phyloP scores from a whole-genome alignment of 1,284 basidiomycete species.

The Irpex sp. region DNA sequence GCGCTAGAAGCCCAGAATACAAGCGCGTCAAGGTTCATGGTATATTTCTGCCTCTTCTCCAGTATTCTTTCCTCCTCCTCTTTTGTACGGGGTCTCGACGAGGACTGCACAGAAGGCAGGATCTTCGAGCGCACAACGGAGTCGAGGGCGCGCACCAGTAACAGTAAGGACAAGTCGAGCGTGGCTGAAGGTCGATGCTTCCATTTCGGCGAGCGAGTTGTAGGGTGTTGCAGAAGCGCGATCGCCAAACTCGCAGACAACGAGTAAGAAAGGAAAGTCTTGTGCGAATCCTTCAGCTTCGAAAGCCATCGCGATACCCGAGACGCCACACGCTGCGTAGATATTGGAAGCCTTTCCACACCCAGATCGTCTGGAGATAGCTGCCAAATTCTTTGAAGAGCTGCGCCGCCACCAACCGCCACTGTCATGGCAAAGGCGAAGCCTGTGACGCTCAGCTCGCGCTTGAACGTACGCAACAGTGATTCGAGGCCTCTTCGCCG shows the following conservation, averaged over 20 bases:
- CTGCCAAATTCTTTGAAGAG: slow-evolving; percentile 42
- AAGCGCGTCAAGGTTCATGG: slow-evolving; percentile 57
- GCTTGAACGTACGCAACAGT: slow-evolving; percentile 41
- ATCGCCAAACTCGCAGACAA: slow-evolving; percentile 57
- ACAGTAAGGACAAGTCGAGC: slow-evolving; percentile 62
- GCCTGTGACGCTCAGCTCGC: slow-evolving; percentile 55
- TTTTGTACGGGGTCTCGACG: slow-evolving; percentile 9
- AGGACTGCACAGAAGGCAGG: slow-evolving; percentile 24
- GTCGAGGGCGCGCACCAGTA: slow-evolving; percentile 70
- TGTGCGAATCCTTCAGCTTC: slow-evolving; percentile 35
- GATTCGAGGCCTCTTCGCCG: slow-evolving; percentile 21
- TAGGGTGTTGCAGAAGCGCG: slow-evolving; percentile 47
- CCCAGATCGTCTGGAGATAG: slow-evolving; percentile 6
- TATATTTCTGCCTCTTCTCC: slow-evolving; percentile 28
- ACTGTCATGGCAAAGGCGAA: slow-evolving; percentile 67
- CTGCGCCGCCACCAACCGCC: slow-evolving; percentile 59
- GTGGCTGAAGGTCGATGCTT: slow-evolving; percentile 44
- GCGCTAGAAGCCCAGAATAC: slow-evolving; percentile 74
- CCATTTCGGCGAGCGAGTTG: slow-evolving; percentile 7
- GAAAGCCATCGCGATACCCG: slow-evolving; percentile 12
- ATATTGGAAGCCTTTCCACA: background rate
- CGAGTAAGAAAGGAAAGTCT: slow-evolving; percentile 53
- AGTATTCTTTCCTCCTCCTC: slow-evolving; percentile 17
- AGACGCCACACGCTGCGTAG: background rate
- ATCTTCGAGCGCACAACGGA: slow-evolving; percentile 50